Evolutionary conservation across 2,329 filamentous ascomycete genomes (phyloP).

Genomic region (Teratosphaeriaceae sp.): DNA sequence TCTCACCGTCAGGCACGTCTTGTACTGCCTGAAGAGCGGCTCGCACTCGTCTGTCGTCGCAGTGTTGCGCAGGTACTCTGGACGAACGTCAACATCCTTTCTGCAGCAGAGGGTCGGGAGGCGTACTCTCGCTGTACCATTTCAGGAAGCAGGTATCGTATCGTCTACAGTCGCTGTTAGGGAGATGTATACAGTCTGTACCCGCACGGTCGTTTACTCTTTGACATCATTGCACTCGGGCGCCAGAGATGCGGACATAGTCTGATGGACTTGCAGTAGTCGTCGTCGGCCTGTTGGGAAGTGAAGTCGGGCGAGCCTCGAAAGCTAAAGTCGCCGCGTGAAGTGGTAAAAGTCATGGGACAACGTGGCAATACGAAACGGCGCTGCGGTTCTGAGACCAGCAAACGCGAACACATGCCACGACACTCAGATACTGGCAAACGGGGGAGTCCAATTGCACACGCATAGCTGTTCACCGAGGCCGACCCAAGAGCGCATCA

Average conservation of each 20-base stretch:
- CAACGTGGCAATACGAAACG: too few species aligned
- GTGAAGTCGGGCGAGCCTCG: too few species aligned
- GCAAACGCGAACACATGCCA: too few species aligned
- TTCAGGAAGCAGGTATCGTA: constrained; percentile 98
- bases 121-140: constrained; percentile 97
- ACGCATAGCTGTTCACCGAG: too few species aligned
- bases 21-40: constrained; percentile 80
- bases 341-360: too few species aligned
- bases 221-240: constrained; percentile 94
- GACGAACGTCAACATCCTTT: background rate
- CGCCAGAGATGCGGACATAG: constrained; percentile 92
- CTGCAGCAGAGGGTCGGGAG: background rate
- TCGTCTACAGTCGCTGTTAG: constrained; percentile 50
- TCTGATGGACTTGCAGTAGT: too few species aligned
- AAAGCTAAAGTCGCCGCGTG: too few species aligned
- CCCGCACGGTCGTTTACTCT: constrained; percentile 56
- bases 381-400: too few species aligned
- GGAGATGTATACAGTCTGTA: background rate
- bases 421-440: too few species aligned
- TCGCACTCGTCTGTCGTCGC: constrained; percentile 82
- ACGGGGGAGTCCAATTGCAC: too few species aligned
- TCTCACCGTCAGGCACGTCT: constrained; percentile 72
- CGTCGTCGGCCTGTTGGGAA: too few species aligned
- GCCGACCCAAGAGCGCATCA: too few species aligned
- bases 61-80: constrained; percentile 80